Conservation (phyloP, 331 rosid genomes). For the Quercus phellos region DNA sequence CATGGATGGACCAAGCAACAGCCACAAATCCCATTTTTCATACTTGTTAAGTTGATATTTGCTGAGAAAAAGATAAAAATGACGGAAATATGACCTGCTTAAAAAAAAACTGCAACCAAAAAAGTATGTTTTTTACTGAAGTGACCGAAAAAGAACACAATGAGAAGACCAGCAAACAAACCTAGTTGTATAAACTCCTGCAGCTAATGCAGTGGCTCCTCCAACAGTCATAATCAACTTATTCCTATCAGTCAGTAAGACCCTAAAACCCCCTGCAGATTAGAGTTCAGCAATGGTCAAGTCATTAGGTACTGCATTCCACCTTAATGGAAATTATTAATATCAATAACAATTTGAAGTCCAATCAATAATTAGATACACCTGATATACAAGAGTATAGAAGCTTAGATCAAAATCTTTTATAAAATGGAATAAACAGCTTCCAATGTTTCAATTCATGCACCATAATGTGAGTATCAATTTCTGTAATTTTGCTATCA, state of each 20-base stretch:
- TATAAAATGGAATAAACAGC: background rate
- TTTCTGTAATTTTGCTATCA: background rate
- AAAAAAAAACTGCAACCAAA: too few relatives aligned
- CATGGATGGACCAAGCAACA: background rate
- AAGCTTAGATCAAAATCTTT: background rate
- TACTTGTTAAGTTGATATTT: background rate
- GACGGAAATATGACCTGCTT: background rate
- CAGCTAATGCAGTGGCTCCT: conserved; percentile 98
- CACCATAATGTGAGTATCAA: background rate
- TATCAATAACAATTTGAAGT: background rate
- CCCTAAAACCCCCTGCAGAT: conserved; percentile 80
- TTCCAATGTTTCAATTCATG: background rate
- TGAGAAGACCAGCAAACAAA: conserved; percentile 22
- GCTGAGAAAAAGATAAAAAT: background rate
- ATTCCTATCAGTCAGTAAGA: conserved; percentile 77
- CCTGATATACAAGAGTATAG: background rate
- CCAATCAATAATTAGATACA: background rate
- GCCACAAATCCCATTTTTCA: conserved; percentile 8
- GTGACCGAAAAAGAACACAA: conserved; percentile 12
- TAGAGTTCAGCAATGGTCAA: conserved; percentile 4
- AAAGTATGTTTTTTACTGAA: background rate
- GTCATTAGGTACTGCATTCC: background rate
- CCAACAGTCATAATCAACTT: conserved; percentile 92
- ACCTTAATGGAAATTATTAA: background rate
- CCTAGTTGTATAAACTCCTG: conserved; percentile 98